Evolutionary conservation across 1,284 basidiomycete genomes (phyloP), one percentile per base, ranked within the genome.

Genomic region (Ganoderma sinense): DNA sequence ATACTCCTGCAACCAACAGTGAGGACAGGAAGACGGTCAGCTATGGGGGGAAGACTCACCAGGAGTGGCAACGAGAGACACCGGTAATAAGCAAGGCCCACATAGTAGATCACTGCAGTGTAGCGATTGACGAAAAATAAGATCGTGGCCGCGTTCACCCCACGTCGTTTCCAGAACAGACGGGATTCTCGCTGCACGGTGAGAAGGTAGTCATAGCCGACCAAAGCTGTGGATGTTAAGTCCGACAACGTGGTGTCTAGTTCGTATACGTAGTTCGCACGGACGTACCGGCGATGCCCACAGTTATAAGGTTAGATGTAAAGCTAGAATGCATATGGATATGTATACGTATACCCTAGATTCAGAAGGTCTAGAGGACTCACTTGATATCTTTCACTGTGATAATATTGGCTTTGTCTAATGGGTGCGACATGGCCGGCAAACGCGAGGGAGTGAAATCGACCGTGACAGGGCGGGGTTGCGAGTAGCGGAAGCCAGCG

Each of bases 161-260:
- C 60, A 1, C 41, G 36, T 39, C 36, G 36, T 14, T 31, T 65
- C 70, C 70, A 71, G n/a, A 71, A 68, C 18, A 66, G 67, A 2
- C 40, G 43, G 2, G 60, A 36, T 36, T 71, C 69, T 29, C 40
- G 53, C 2, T 31, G 26, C 5, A 71, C 16, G 0, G 70, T 71
- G 16, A 68, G 41, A 29, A 66, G 13, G n/a, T 71, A 68, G 8
- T 68, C 43, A 45, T 65, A 71, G 2, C 66, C 18, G 4, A 71
- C 14, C 11, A 71, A 39, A 2, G 40, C 70, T 68, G 31, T 26
- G 1, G 26, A 41, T 16, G 2, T 16, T 16, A 20, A 63, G n/a
- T 39, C 10, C 56, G 10, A 11, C 23, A 53, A 23, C 20, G 56
- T 2, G 11, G n/a, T 13, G 11, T 11, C 36, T 2, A 39, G 36